Base-by-base conservation (phyloP, 805 yeast genomes). In the Wickerhamomyces canadensis region DNA sequence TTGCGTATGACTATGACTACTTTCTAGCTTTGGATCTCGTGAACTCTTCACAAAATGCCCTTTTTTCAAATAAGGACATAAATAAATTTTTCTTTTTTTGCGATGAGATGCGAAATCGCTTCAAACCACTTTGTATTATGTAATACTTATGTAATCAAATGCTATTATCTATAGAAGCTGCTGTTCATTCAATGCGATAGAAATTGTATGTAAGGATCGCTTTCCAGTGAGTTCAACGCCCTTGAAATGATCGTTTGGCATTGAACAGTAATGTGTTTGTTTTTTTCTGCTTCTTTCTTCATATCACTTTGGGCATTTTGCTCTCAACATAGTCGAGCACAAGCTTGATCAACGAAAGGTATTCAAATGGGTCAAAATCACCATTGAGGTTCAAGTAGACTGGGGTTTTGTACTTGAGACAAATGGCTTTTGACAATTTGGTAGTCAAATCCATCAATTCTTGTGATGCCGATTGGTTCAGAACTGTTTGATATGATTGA, bases 361-460 rank as follows among this genome's bases (percentile, higher is more conserved):
- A 52, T 18, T 68, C 68, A 14, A 61, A 63, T 7, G 57, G 37
- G 2, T 52, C 49, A 22, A 70, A 53, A 14, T 51, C 43, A 0
- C 75, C 77, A 42, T 65, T 67, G 7, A 71, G 40, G 42, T 67
- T 61, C 4, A 71, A 72, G 45, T 74, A 74, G 14, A 67, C 53
- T 2, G 78, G 78, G 12, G 53, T 47, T 3, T 49, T 47, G 38
- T 60, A 70, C 40, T 63, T 69, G 41, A 61, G 63, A 5, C 65
- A 55, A 0, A 72, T 44, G n/a, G 69, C 44, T 12, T 53, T 58
- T 1, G 75, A 68, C 8, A 74, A 42, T 41, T 70, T 62, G 23
- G 61, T 62, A 0, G 74, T 57, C 27, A 70, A 44, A 36, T 74
- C 79, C 18, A 70, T 55, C 19, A 64, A 40, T 0, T 51, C 46